Evolutionary conservation across 441 rosid species (phyloP).

Genomic region (Hura crepitans): DNA sequence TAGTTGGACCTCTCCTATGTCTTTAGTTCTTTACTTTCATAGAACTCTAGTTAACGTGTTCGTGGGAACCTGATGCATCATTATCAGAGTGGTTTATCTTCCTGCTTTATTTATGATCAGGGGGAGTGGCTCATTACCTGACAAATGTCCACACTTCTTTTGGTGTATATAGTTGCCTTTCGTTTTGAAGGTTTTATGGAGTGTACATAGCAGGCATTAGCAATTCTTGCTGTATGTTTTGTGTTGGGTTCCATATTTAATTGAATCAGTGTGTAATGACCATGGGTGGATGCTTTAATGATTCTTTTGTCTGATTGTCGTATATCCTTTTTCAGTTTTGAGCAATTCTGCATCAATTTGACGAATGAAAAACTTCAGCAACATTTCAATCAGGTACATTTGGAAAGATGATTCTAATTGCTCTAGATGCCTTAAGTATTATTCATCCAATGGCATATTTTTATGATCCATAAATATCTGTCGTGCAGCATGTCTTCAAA

Average conservation of each 20-base stretch:
- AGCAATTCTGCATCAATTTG: conserved; percentile 97
- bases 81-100: neutral
- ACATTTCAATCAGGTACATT: conserved; percentile 91
- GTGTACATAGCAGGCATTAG: neutral
- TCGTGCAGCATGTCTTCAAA: conserved; percentile 89
- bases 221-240: neutral
- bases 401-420: neutral
- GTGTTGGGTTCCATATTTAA: neutral
- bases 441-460: conserved; percentile 21
- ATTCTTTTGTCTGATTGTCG: conserved; percentile 29
- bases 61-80: conserved; percentile 10
- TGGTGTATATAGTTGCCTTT: neutral
- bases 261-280: neutral
- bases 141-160: neutral
- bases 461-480: conserved; percentile 16
- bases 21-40: neutral
- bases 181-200: conserved; percentile 14
- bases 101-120: conserved; percentile 3
- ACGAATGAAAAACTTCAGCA: conserved; percentile 98
- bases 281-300: conserved; percentile 15
- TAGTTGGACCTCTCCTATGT: conserved; percentile 7
- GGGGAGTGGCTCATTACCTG: neutral
- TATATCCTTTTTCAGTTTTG: conserved; percentile 56
- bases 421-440: conserved; percentile 15
- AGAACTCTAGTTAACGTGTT: neutral